Evolutionary conservation across 805 yeast species (phyloP).

Genomic region (Kuraishia ogatae): DNA sequence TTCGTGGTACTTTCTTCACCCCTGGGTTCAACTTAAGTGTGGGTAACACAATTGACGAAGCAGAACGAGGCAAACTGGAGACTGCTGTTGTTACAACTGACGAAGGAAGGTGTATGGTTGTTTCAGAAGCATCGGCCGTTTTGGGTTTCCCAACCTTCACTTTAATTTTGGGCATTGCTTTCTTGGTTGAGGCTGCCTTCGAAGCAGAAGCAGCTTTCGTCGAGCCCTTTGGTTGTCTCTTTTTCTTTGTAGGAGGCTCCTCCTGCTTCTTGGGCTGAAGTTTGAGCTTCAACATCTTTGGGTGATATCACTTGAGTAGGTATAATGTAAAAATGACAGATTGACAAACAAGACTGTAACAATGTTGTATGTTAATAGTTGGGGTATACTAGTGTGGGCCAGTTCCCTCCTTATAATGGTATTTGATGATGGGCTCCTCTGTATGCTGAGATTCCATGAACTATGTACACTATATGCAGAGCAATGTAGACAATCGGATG

Average conservation of each 20-base stretch:
- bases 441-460: no score
- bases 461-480: no score
- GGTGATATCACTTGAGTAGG: no score
- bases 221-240: conserved; percentile 5
- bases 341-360: no score
- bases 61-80: background rate
- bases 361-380: no score
- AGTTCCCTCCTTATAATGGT: no score
- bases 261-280: conserved; percentile 14
- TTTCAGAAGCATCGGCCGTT: background rate
- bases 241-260: background rate
- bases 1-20: conserved; percentile 28
- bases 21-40: conserved; percentile 16
- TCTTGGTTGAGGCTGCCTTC: conserved; percentile 2
- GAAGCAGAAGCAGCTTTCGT: conserved; percentile 11
- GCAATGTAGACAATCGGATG: no score
- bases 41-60: background rate
- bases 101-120: background rate
- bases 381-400: no score
- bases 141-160: conserved; percentile 14
- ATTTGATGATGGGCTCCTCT: no score
- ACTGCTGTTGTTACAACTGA: background rate
- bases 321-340: no score
- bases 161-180: conserved; percentile 19
- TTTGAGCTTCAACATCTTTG: conserved; percentile 10